phyloP scores from a whole-genome alignment of 148 eudicot genomes.

The Suaeda aralocaspica region DNA sequence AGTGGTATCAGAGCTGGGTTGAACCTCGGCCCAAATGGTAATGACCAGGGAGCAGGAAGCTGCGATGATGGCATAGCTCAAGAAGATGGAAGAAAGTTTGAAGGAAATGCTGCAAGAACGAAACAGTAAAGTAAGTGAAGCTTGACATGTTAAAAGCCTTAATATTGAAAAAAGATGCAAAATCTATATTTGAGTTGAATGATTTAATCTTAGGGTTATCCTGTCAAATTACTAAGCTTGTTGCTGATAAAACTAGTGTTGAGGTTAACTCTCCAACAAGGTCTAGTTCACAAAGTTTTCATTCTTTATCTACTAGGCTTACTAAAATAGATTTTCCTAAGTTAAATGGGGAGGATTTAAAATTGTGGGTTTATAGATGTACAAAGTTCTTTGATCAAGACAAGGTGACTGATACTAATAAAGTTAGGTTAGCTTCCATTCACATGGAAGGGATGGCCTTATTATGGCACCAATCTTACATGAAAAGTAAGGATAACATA shows the following conservation, averaged over 20 bases:
- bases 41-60: too few relatives aligned
- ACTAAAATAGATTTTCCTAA: not conserved
- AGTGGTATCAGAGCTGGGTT: too few relatives aligned
- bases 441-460: not conserved
- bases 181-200: too few relatives aligned
- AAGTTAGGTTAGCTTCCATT: not conserved
- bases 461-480: not conserved
- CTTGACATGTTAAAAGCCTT: not conserved
- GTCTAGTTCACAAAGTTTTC: not conserved
- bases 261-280: slow-evolving; percentile 20
- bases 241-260: too few relatives aligned
- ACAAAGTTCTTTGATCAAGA: not conserved
- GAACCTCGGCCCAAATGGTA: too few relatives aligned
- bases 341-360: not conserved
- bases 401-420: too few relatives aligned
- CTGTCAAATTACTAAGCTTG: too few relatives aligned
- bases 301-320: not conserved
- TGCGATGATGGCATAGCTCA: not conserved
- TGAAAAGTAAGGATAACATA: not conserved
- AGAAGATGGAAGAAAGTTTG: not conserved
- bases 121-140: too few relatives aligned
- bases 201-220: too few relatives aligned
- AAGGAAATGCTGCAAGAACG: not conserved
- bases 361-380: not conserved
- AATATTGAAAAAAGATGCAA: not conserved